Evolutionary conservation across 73 alveolate genomes (phyloP), one percentile per base, ranked within the genome.

Genomic region (Urostyla sp.): DNA sequence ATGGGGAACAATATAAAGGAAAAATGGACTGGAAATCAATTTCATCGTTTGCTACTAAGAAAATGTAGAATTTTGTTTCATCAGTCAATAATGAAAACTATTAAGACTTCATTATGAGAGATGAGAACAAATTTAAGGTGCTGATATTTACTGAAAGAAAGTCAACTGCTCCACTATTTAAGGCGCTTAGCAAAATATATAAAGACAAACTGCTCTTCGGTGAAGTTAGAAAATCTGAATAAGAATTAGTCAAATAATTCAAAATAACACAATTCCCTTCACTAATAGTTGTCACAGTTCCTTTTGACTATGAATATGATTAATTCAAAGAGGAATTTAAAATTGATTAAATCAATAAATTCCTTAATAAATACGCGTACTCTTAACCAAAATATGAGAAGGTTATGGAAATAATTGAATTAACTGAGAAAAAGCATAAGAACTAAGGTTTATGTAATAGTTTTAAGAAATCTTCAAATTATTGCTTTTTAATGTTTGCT

Each of bases 81-180:
- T 45, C 93, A 55, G 98, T 97, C 6, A 97, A 94, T 69, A 66
- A 77, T 46, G 92, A 90, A 36, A 96, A 94, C 77, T 94, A 85
- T 84, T 90, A 97, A 34, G 94, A 88, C 55, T 97, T 96, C 91
- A 80, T 91, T 5, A 52, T 81, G 6, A 75, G 94, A 40, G 92
- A 96, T 45, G 85, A 94, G 32, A 91, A 81, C 32, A 85, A 92
- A 61, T 80, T 67, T 67, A 95, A 94, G 75, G 97, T 96, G 26
- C 74, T 97, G 52, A 73, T 96, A 45, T 97, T 97, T 69, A 94
- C 99, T 23, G 91, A 96, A 72, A 88, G 95, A 67, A 97, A 92
- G 83, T 46, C 97, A 0, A 96, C 98, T 18, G 97, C 99, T 11
- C 98, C 99, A 46, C 80, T 97, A 21, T 96, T 85, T 72, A 97